Evolutionary conservation across 2,329 filamentous ascomycete genomes (phyloP), one percentile per base, ranked within the genome.

Genomic region (Fusarium armeniacum): DNA sequence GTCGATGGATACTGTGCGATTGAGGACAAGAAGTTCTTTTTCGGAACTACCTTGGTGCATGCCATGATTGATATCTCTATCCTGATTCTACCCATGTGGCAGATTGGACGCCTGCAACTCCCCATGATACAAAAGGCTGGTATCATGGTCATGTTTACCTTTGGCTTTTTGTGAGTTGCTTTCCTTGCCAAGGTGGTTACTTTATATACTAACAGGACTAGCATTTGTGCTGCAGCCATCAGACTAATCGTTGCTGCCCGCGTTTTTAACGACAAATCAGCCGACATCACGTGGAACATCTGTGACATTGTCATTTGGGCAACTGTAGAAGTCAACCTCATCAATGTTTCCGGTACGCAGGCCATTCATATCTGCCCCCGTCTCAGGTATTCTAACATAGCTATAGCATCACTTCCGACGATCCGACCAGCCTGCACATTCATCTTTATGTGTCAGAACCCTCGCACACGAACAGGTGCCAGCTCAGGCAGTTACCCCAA

Each of bases 1-100:
- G 62, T 58, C 1, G 57, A 46, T 0, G 62, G 62, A 6, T 54
- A 45, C 1, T 74, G 72, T 2, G 53, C 55, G 0, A 73, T 74
- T 22, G 67, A 79, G 22, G 75, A 76, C 33, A 69, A 71, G 9
- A 76, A 73, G 38, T 79, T 78, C 67, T 78, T 79, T 53, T 76
- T 79, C 22, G 77, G 78, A 3, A 78, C 76, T 0, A 71, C 77
- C 1, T 26, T 78, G 6, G 69, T 72, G 0, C 78, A 80, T 16
- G 64, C 77, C 5, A 12, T 73, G 1, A 71, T 80, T 26, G 78
- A 80, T 6, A 55, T 80, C 3, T 58, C 58, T 4, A 78, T 80
- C 18, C 45, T 80, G 6, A 50, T 70, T 5, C 57, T 80, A 0
- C 78, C 78, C 0, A 64, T 78, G 22, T 59, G 78, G 35, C 74